Evolutionary conservation across 805 yeast species (phyloP), one percentile per base, ranked within the genome.

Genomic region (Komagataella populi): DNA sequence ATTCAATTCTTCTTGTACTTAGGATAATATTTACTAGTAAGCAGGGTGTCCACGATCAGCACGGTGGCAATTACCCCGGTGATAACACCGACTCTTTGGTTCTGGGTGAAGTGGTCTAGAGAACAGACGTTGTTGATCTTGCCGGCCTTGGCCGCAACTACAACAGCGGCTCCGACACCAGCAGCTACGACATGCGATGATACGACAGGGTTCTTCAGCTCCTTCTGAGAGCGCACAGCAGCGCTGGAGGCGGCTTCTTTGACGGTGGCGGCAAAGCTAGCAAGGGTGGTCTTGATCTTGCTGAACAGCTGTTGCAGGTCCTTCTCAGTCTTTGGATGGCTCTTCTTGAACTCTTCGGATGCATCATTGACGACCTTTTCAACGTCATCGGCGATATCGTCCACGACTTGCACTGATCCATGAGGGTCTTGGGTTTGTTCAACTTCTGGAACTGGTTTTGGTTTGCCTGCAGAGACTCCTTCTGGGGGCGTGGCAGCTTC

Each of bases 191-290:
- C 64, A 63, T 81, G 84, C 36, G 77, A 63, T 17, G 76, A 65
- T 48, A 81, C 83, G 3, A 76, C 83, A 0, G 87, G 87, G 67
- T 81, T 80, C 59, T 78, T 71, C 55, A 81, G 68, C 61, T 80
- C 84, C 39, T 62, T 62, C 24, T 53, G 47, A 23, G 68, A 59
- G 17, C 39, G 39, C 14, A 30, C 39, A 30, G 39, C 39, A 8
- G 39, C 39, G 39, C 39, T 30, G 12, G 39, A 30, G 39, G 39
- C 39, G 20, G 56, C 52, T 14, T 51, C 54, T 22, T 57, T 50
- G 16, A 63, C 60, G 14, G 57, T 48, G 20, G 55, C 51, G 6
- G 63, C 54, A 20, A 47, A 51, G 22, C 18, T 23, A 30, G 17
- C 45, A 7, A 51, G 48, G 17, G 47, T 45, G 14, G 55, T 49